Evolutionary conservation across 2,329 filamentous ascomycete genomes (phyloP).

Genomic region (Fusarium nelsonii): DNA sequence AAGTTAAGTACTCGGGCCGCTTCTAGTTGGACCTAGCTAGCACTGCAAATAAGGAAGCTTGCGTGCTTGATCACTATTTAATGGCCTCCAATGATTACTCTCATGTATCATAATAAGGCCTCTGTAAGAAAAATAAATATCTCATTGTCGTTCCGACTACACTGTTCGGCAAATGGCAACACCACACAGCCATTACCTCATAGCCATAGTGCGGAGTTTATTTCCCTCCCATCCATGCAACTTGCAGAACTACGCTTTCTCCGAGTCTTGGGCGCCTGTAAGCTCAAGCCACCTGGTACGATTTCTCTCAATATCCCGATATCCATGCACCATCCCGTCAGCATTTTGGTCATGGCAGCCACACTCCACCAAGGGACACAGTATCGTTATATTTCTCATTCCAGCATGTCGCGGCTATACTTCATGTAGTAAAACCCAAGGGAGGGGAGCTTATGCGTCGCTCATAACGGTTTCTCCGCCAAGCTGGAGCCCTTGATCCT

Average conservation of each 20-base stretch:
- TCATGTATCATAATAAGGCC: neutral
- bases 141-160: constrained; percentile 28
- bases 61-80: constrained; percentile 15
- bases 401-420: constrained; percentile 1
- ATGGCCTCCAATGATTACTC: constrained; percentile 4
- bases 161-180: neutral
- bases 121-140: constrained; percentile 21
- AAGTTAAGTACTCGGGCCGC: constrained; percentile 39
- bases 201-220: constrained; percentile 31
- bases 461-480: constrained; percentile 9
- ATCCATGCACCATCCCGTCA: constrained; percentile 1
- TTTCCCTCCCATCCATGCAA: constrained; percentile 18
- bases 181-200: neutral
- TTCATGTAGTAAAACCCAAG: neutral
- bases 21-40: constrained; percentile 24
- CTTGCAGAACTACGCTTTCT: constrained; percentile 32
- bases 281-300: constrained; percentile 34
- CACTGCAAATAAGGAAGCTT: neutral
- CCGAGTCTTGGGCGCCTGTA: constrained; percentile 8
- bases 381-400: constrained; percentile 19
- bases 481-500: neutral
- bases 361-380: constrained; percentile 13
- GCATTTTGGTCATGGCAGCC: constrained; percentile 1
- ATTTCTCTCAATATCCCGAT: constrained; percentile 10
- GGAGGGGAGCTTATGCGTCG: neutral